These are phyloP conservation scores for Boletus bicolor DNA, from an alignment of 768 basidiomycete genomes.

Conservation along the genomic window DNA sequence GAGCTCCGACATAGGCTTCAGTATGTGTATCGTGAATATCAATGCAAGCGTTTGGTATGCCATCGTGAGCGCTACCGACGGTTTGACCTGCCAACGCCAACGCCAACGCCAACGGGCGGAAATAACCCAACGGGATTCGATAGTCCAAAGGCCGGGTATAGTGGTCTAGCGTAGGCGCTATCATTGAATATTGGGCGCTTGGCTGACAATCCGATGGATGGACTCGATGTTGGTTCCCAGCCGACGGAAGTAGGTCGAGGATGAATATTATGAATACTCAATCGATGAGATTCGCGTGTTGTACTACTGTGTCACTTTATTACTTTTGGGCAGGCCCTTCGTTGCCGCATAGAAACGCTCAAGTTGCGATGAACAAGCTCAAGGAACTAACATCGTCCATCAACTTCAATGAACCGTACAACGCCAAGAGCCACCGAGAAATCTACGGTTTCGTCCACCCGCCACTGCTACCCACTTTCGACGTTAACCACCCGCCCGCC, in stretches of 20 bases:
- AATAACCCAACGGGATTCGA: not conserved
- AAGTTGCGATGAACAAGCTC: conserved; percentile 5
- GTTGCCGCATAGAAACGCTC: no score
- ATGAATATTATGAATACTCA: no score
- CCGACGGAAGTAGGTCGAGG: not conserved
- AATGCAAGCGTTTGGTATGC: not conserved
- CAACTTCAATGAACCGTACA: conserved; percentile 18
- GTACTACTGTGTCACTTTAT: no score
- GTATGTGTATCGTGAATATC: not conserved
- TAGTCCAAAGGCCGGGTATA: not conserved
- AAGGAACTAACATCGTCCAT: conserved; percentile 13
- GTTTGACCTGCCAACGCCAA: not conserved
- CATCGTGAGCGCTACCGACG: not conserved
- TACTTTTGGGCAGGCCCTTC: no score
- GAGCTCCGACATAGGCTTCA: not conserved
- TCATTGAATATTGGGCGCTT: not conserved
- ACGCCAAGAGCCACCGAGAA: conserved; percentile 3
- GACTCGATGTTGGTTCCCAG: not conserved
- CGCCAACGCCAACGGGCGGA: not conserved
- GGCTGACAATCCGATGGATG: not conserved
- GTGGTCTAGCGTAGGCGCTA: no score
- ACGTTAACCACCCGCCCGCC: not conserved
- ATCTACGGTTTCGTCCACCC: conserved; percentile 16
- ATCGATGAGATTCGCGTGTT: no score
- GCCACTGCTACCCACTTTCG: not conserved